Evolutionary conservation across 2,329 filamentous ascomycete species (phyloP).

Genomic region (Setomelanomma holmii): DNA sequence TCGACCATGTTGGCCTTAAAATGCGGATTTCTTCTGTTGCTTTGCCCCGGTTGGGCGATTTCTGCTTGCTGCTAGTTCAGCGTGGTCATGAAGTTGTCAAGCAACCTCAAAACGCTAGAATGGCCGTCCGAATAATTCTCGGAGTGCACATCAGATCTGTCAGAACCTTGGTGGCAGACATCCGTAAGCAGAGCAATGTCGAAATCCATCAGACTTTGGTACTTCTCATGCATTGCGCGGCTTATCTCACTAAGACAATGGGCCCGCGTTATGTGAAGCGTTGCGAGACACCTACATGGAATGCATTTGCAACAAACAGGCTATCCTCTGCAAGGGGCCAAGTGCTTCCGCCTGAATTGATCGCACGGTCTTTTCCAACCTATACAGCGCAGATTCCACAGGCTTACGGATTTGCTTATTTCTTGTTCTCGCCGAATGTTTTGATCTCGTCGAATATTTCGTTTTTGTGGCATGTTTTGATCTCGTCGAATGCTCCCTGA

Average conservation of each 20-base stretch:
- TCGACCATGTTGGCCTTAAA: no score
- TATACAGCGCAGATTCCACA: constrained; percentile 13
- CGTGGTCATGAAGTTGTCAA: no score
- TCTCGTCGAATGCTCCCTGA: constrained; percentile 3
- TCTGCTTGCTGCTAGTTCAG: no score
- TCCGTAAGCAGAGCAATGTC: background rate
- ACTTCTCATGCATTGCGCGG: background rate
- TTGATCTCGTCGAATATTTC: background rate
- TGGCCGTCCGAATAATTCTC: no score
- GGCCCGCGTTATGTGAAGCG: background rate
- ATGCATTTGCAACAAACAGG: constrained; percentile 1
- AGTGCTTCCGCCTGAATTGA: constrained; percentile 1
- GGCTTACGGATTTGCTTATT: no score
- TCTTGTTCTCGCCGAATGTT: background rate
- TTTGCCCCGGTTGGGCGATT: no score
- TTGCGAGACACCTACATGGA: background rate
- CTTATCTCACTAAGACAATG: background rate
- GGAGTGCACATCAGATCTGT: background rate
- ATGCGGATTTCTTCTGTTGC: no score
- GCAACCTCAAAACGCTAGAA: no score
- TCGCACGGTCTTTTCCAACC: constrained; percentile 5
- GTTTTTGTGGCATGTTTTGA: constrained; percentile 11
- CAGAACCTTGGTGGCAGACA: background rate
- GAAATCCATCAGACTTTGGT: background rate
- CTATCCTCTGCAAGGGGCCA: constrained; percentile 4